phyloP scores from a whole-genome alignment of 257 asterid genomes.

The Marsdenia floribunda region DNA sequence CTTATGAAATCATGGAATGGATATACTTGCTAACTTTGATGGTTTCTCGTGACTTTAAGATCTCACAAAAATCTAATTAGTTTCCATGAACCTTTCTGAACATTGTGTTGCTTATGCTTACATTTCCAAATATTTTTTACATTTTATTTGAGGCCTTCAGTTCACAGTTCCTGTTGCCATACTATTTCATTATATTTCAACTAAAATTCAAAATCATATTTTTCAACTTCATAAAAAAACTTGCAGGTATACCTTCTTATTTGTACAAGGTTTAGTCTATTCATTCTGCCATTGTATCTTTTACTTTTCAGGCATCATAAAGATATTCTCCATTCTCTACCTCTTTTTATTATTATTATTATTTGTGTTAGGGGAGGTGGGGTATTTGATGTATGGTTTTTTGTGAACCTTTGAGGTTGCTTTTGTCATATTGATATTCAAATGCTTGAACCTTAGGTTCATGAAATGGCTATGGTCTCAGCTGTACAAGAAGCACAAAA shows the following conservation, averaged over 20 bases:
- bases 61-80: not conserved
- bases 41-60: not conserved
- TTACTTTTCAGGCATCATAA: too few relatives aligned
- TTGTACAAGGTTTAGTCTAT: not conserved
- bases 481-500: conserved; percentile 96
- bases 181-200: not conserved
- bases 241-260: not conserved
- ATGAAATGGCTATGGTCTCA: conserved; percentile 97
- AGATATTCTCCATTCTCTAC: not conserved
- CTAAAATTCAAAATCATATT: not conserved
- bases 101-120: not conserved
- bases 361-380: not conserved
- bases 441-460: conserved; percentile 57
- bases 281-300: not conserved
- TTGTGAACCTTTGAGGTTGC: conserved; percentile 11
- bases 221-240: not conserved
- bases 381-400: not conserved
- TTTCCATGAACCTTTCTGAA: not conserved
- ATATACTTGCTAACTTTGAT: not conserved
- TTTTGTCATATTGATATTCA: conserved; percentile 9
- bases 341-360: not conserved
- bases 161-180: not conserved
- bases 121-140: not conserved
- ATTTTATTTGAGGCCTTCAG: not conserved
- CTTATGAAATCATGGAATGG: not conserved